Percentiles rank a stretch among this genome's conserved stretches.
phyloP scores from a whole-genome alignment of 495 filamentous ascomycete genomes.

The Amphirosellinia nigrospora region DNA sequence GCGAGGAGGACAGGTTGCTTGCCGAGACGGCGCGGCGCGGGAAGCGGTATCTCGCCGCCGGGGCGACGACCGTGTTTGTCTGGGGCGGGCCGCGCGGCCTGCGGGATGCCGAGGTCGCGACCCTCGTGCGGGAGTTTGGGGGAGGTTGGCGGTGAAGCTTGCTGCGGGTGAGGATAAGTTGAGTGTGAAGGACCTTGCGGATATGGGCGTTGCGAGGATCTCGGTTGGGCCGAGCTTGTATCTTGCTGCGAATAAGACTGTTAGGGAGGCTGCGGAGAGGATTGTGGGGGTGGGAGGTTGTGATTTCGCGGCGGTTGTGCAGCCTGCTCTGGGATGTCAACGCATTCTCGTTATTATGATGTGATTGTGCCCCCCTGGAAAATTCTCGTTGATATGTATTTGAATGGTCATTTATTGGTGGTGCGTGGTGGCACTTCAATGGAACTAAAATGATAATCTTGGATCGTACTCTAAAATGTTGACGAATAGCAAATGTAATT shows the following conservation, averaged over 20 bases:
- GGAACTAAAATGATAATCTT: too few relatives aligned
- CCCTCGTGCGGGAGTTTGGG: constrained; percentile 36
- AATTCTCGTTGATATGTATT: too few relatives aligned
- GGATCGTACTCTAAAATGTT: background rate
- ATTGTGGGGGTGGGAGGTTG: constrained; percentile 21
- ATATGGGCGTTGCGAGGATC: constrained; percentile 50
- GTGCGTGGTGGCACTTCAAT: too few relatives aligned
- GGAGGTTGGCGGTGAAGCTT: constrained; percentile 47
- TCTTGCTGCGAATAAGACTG: constrained; percentile 26
- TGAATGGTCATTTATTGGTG: background rate
- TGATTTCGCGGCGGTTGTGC: background rate
- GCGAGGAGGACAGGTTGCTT: constrained; percentile 22
- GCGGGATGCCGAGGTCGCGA: constrained; percentile 26
- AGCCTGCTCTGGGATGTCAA: too few relatives aligned
- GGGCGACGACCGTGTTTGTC: constrained; percentile 54
- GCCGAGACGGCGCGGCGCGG: constrained; percentile 51
- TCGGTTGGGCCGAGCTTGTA: constrained; percentile 35
- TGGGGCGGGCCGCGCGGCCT: constrained; percentile 52
- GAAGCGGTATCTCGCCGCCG: constrained; percentile 50
- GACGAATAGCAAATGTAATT: background rate
- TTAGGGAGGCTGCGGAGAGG: constrained; percentile 41
- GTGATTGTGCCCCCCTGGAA: too few relatives aligned
- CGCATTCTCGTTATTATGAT: too few relatives aligned
- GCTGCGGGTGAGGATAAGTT: constrained; percentile 20
- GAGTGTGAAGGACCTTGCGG: constrained; percentile 40